These are phyloP conservation scores for Xerophyta viscosa DNA, from an alignment of 106 monocot genomes.

Conservation along the genomic window DNA sequence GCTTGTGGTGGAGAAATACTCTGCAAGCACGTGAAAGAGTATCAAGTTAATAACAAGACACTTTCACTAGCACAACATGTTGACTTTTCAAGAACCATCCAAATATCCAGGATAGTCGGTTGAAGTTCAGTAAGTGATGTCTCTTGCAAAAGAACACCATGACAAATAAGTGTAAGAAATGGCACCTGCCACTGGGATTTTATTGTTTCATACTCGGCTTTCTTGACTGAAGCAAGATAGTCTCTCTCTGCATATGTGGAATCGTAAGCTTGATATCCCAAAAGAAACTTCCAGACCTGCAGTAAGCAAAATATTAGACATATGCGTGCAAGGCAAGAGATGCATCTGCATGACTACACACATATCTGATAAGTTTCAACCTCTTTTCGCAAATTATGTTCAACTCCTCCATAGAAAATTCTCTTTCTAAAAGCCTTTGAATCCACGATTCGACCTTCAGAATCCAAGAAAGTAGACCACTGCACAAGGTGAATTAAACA, in stretches of 20 bases:
- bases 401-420: slow-evolving; percentile 94
- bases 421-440: slow-evolving; percentile 64
- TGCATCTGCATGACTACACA: not conserved
- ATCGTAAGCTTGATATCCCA: slow-evolving; percentile 82
- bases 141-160: too few relatives aligned
- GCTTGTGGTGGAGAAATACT: slow-evolving; percentile 81
- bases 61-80: too few relatives aligned
- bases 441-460: slow-evolving; percentile 78
- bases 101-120: too few relatives aligned
- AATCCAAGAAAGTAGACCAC: slow-evolving; percentile 69
- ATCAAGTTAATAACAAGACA: not conserved
- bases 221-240: slow-evolving; percentile 57
- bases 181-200: slow-evolving; percentile 94
- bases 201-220: slow-evolving; percentile 65
- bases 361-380: slow-evolving; percentile 22
- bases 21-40: slow-evolving; percentile 30
- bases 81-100: too few relatives aligned
- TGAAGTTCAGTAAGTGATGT: too few relatives aligned
- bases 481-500: slow-evolving; percentile 9
- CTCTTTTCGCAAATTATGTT: slow-evolving; percentile 69
- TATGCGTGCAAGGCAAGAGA: too few relatives aligned
- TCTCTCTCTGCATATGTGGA: slow-evolving; percentile 95
- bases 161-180: not conserved
- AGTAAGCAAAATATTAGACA: not conserved
- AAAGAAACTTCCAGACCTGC: slow-evolving; percentile 84